Evolutionary conservation across 176 grass and related monocot species (phyloP), one percentile per base, ranked within the genome.

Genomic region (Oryza rufipogon): DNA sequence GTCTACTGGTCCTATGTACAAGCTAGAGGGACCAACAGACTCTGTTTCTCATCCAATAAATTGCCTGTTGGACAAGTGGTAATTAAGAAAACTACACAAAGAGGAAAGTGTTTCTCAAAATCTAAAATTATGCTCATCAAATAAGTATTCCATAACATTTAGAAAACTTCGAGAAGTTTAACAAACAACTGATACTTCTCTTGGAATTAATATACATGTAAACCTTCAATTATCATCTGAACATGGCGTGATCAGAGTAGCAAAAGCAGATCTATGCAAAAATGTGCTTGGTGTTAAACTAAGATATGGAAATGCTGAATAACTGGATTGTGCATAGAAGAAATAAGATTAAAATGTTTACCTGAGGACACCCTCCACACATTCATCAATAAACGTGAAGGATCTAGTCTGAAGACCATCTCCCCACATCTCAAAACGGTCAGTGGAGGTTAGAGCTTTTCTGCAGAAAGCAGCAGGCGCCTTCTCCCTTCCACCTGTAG

Each of bases 341-440:
- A 82, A 44, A 1, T 44, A 44, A 78, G 38, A 15, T 60, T 60
- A 0, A 54, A 46, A 7, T 5, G 11, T 13, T 74, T 85, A 87
- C 91, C 91, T 89, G 28, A 92, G 84, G 72, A 90, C 85, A 63
- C 88, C 91, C 84, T 93, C 88, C 2, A 93, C 91, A 52, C 91
- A 93, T 73, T 93, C 91, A 86, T 93, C 91, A 71, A 93, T 93
- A 81, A 90, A 93, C 70, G 88, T 93, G 88, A 91, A 91, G 17
- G 84, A 86, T 73, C 89, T 80, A 63, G 89, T 90, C 56, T 90
- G 89, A 67, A 86, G 73, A 47, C 89, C 89, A 80, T 90, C 89
- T 46, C 89, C 89, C 89, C 89, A 90, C 84, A 90, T 90, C 63
- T 90, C 89, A 75, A 90, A 87, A 16, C n/a, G 52, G 13, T 79